Conservation (phyloP, 2,329 filamentous ascomycete genomes). For the Colletotrichum sp. region DNA sequence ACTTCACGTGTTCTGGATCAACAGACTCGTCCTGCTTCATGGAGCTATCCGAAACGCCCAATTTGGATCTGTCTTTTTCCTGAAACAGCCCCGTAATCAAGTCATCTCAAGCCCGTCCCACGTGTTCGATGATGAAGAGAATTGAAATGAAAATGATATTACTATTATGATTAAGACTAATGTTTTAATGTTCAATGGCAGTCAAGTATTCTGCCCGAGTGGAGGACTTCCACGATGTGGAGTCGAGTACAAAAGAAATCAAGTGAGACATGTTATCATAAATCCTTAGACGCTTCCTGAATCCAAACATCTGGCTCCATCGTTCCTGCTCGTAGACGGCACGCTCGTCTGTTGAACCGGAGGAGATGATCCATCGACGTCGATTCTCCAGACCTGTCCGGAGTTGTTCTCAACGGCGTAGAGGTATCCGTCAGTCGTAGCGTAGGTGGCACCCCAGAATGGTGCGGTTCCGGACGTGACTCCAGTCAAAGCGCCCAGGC, state of each 20-base stretch:
- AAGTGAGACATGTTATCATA: not conserved
- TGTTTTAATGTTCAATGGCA: not conserved
- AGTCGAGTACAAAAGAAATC: not conserved
- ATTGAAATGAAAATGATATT: not conserved
- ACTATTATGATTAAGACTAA: not conserved
- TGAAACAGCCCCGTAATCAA: too few relatives aligned
- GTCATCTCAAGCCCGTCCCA: too few relatives aligned
- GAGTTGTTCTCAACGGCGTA: conserved; percentile 24
- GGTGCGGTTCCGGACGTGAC: not conserved
- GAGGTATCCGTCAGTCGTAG: conserved; percentile 17
- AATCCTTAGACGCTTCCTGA: not conserved
- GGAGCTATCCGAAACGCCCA: too few relatives aligned
- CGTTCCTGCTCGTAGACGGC: not conserved
- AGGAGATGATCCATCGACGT: not conserved
- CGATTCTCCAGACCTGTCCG: conserved; percentile 26
- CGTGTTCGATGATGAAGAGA: too few relatives aligned
- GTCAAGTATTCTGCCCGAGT: not conserved
- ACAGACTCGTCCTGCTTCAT: too few relatives aligned
- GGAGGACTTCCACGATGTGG: not conserved
- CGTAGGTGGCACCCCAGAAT: conserved; percentile 23
- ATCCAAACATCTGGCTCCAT: conserved; percentile 18
- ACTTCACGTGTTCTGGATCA: too few relatives aligned
- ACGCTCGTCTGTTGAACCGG: not conserved
- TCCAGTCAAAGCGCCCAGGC: conserved; percentile 16
- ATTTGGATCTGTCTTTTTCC: too few relatives aligned